Evolutionary conservation across 2,329 filamentous ascomycete species (phyloP), one percentile per base, ranked within the genome.

Genomic region (Epichloe amarillans): DNA sequence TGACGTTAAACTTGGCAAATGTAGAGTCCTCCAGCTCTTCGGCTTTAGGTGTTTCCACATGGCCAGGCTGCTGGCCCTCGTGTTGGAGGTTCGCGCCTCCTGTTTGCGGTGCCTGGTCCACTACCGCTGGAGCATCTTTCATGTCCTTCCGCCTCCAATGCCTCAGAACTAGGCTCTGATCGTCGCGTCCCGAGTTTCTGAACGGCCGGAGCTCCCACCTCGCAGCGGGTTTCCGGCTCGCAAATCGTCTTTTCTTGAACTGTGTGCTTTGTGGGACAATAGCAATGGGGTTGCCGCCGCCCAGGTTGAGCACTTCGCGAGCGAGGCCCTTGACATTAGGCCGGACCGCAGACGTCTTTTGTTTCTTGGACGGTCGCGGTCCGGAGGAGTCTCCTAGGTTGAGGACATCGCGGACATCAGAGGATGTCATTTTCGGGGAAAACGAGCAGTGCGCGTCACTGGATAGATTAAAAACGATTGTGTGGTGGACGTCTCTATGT

Each of bases 1-100:
- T 77, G 50, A 95, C 82, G 63, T 96, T 94, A 74, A 86, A 97
- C 63, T 91, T 95, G 46, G 87, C 81, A 67, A 93, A 97, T 2
- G 69, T 61, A 7, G 79, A 83, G 61, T 84, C 79, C 55, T 83
- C 80, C 35, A 65, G 53, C 38, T 64, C 63, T 19, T 47, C 51
- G 6, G 17, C n/a, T 12, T 23, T 17, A 10, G 56, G 57, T 43
- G 66, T 64, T n/a, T 62, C n/a, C 37, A 19, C 23, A 11, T 5
- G 15, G 26, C 19, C 21, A 23, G 12, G 11, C 12, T 37, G 17
- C 35, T 48, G 45, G 3, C 41, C 59, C n/a, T 66, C 66, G 37
- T 63, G 63, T 67, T 61, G 36, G 10, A 12, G 6, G 4, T 33
- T n/a, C 8, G 23, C 14, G 15, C 23, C 15, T 5, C 41, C 19